Percentiles rank a stretch among this genome's conserved stretches.
Conservation (phyloP, 176 grass and related monocot species). For the maize (Zea mays) region Zm-B73-REFERENCE-NAM-5.0 NC_050103.1:166826501-166827000, state of each 20-base stretch:
- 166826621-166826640: slow-evolving; percentile 17
- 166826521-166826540: not conserved
- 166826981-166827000: not conserved
- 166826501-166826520: slow-evolving; percentile 6
- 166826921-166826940: slow-evolving; percentile 57
- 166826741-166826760: slow-evolving; percentile 71
- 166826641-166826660: slow-evolving; percentile 31
- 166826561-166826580: slow-evolving; percentile 9
- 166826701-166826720: slow-evolving; percentile 50
- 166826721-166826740: slow-evolving; percentile 58
- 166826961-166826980: not conserved
- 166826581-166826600: slow-evolving; percentile 23
- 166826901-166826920: slow-evolving; percentile 78
- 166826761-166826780: slow-evolving; percentile 62
- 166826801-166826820: slow-evolving; percentile 75
- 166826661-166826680: slow-evolving; percentile 39
- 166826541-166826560: not conserved
- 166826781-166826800: slow-evolving; percentile 55
- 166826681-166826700: slow-evolving; percentile 54
- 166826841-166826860: slow-evolving; percentile 7
- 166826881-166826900: slow-evolving; percentile 26
- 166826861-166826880: slow-evolving; percentile 24
- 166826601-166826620: slow-evolving; percentile 17
- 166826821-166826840: slow-evolving; percentile 50
- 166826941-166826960: slow-evolving; percentile 48